Percentiles rank a stretch among this genome's conserved stretches.
These are phyloP conservation scores for Cucurbita argyrosperma DNA, from an alignment of 306 rosid species.

Conservation along the genomic window DNA sequence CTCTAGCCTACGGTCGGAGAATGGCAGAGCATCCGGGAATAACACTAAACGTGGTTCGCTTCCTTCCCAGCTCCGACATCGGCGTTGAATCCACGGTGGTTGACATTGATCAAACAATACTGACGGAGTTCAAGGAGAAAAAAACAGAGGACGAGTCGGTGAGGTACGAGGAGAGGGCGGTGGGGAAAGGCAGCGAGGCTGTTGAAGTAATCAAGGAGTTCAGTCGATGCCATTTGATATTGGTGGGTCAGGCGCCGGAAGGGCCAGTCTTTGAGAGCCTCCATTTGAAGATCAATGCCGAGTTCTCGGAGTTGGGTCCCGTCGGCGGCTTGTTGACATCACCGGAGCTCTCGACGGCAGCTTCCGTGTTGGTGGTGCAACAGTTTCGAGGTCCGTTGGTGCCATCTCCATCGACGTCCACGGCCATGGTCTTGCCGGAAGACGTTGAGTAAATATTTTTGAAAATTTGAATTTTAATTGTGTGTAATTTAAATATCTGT, in stretches of 20 bases:
- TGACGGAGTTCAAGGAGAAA: conserved; percentile 20
- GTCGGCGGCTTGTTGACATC: conserved; percentile 31
- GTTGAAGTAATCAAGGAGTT: conserved; percentile 12
- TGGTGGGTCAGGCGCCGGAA: conserved; percentile 37
- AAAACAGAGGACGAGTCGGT: conserved; percentile 10
- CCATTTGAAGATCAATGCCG: conserved; percentile 12
- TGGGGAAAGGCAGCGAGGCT: conserved; percentile 15
- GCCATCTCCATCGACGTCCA: background rate
- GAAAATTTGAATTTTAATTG: too few species aligned
- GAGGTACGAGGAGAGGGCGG: conserved; percentile 23
- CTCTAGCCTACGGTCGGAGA: conserved; percentile 44
- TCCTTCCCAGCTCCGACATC: conserved; percentile 13
- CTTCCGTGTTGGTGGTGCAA: conserved; percentile 50
- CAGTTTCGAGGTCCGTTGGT: conserved; percentile 14
- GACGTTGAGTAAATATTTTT: background rate
- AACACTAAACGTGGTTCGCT: conserved; percentile 20
- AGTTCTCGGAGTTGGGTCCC: conserved; percentile 43
- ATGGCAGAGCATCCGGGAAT: conserved; percentile 66
- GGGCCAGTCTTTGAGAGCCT: conserved; percentile 24
- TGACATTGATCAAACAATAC: conserved; percentile 14
- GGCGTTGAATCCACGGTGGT: conserved; percentile 12
- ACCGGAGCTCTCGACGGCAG: conserved; percentile 21
- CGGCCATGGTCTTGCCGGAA: conserved; percentile 6
- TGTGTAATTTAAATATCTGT: too few species aligned
- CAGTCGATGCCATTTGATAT: conserved; percentile 26